Conservation (phyloP, 1,139 yeast genomes). For the Geotrichum carabidarum region DNA sequence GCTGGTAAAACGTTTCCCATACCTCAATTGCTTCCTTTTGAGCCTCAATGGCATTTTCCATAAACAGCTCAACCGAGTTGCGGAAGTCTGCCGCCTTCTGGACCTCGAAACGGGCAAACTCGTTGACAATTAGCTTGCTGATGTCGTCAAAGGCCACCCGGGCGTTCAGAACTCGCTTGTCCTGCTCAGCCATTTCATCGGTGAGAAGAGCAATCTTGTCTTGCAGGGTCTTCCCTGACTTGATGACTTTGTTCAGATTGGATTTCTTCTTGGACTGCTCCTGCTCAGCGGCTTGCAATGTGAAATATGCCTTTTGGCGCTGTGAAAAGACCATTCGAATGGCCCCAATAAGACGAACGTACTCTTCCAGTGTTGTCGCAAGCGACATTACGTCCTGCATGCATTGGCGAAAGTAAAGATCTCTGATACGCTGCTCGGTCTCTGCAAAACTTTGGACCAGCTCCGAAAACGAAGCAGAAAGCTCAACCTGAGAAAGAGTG, state of each 20-base stretch:
- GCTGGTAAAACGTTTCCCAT: slow-evolving; percentile 70
- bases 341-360: slow-evolving; percentile 71
- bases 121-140: slow-evolving; percentile 61
- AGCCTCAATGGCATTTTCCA: slow-evolving; percentile 86
- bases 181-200: slow-evolving; percentile 55
- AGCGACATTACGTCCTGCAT: slow-evolving; percentile 82
- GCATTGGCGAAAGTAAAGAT: slow-evolving; percentile 71
- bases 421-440: slow-evolving; percentile 65
- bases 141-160: slow-evolving; percentile 58
- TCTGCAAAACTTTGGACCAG: slow-evolving; percentile 63
- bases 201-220: slow-evolving; percentile 54
- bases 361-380: slow-evolving; percentile 85
- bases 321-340: slow-evolving; percentile 71
- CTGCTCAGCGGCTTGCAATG: slow-evolving; percentile 49
- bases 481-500: slow-evolving; percentile 67
- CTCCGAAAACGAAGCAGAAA: slow-evolving; percentile 61
- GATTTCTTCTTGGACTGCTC: slow-evolving; percentile 47
- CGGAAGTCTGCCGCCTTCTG: slow-evolving; percentile 83
- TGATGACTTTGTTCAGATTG: slow-evolving; percentile 50
- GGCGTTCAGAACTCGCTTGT: slow-evolving; percentile 51
- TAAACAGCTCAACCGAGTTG: slow-evolving; percentile 80
- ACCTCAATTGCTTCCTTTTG: slow-evolving; percentile 92
- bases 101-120: slow-evolving; percentile 63
- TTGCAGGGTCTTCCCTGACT: slow-evolving; percentile 55
- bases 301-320: slow-evolving; percentile 63